Conservation (phyloP, 345 rosid genomes). For the Ceriops decandra region DNA sequence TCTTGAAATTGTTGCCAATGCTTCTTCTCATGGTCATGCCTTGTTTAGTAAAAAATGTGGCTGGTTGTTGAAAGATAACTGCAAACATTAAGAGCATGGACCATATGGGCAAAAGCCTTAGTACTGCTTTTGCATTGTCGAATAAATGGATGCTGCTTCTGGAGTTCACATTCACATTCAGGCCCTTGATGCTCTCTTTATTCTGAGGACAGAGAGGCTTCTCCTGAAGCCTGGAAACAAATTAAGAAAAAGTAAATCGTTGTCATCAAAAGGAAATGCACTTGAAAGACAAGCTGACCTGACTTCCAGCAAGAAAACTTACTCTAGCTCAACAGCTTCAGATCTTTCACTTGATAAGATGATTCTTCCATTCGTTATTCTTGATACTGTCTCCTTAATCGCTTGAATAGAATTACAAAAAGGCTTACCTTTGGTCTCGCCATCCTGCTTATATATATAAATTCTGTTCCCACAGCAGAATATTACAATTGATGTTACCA, state of each 20-base stretch:
- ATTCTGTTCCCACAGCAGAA: conserved; percentile 59
- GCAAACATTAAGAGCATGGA: conserved; percentile 85
- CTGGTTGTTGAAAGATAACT: conserved; percentile 80
- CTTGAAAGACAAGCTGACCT: neutral
- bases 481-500: conserved; percentile 50
- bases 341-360: conserved; percentile 37
- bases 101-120: conserved; percentile 81
- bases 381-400: conserved; percentile 35
- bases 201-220: conserved; percentile 59
- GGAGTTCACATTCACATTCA: conserved; percentile 16
- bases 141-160: conserved; percentile 20
- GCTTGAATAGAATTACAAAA: conserved; percentile 25
- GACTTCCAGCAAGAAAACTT: conserved; percentile 32
- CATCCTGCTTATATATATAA: conserved; percentile 37
- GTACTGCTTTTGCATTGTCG: conserved; percentile 42
- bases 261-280: conserved; percentile 3
- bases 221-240: conserved; percentile 61
- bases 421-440: conserved; percentile 16
- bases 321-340: conserved; percentile 66
- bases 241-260: neutral
- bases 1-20: conserved; percentile 63
- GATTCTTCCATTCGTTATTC: conserved; percentile 29
- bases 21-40: conserved; percentile 81
- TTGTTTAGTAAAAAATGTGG: conserved; percentile 88
- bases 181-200: conserved; percentile 4